Conservation (phyloP, 495 filamentous ascomycete genomes). For the Haplographium delicatum region DNA sequence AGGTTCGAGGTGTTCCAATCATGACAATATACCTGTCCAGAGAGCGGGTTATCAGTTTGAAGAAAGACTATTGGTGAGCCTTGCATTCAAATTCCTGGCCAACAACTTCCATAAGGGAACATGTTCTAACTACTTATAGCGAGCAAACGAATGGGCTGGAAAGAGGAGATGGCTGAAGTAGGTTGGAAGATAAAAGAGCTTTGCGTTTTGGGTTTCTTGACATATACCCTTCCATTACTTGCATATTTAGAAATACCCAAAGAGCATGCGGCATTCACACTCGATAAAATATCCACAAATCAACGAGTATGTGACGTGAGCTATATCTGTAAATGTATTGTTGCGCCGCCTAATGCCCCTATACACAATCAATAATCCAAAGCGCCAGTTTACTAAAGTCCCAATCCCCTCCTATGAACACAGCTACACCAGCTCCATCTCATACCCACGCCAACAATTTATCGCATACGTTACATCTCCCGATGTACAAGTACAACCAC, state of each 20-base stretch:
- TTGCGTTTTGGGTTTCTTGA: no score
- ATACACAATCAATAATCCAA: not conserved
- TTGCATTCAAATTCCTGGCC: not conserved
- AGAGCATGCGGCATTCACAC: no score
- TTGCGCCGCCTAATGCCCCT: no score
- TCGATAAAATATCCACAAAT: no score
- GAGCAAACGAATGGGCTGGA: slow-evolving; percentile 25
- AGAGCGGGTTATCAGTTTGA: slow-evolving; percentile 47
- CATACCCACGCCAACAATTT: not conserved
- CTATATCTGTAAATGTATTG: no score
- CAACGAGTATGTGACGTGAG: no score
- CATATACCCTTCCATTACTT: no score
- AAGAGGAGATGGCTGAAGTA: no score
- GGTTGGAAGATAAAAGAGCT: no score
- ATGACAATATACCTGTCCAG: slow-evolving; percentile 57
- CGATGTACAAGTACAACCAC: not conserved
- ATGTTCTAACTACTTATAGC: slow-evolving; percentile 9
- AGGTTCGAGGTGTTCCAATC: slow-evolving; percentile 27
- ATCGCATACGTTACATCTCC: not conserved
- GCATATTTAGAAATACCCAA: no score
- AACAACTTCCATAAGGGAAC: not conserved
- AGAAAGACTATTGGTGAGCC: slow-evolving; percentile 40
- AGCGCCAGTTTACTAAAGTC: not conserved
- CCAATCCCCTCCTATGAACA: slow-evolving; percentile 1
- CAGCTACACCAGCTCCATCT: not conserved